Base-by-base conservation (phyloP, 208 protist species). In the Trypanosoma vivax region DNA sequence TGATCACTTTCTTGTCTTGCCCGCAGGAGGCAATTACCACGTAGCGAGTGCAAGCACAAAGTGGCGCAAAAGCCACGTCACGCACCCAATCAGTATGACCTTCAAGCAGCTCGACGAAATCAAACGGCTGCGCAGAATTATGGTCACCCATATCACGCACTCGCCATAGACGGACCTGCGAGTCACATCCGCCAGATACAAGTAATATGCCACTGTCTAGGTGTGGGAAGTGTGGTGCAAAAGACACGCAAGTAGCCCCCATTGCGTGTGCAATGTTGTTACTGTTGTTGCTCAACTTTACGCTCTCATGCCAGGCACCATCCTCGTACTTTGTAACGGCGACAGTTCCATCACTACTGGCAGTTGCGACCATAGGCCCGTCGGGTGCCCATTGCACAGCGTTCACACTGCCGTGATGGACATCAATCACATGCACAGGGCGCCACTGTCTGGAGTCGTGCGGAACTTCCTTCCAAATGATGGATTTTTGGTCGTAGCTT, bases 401-500 rank as follows among this genome's bases (percentile, higher is more conserved):
- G 51, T 96, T 90, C 21, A 88, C 82, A 52, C 75, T 88, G 25
- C 77, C 78, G 1, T 73, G 57, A 46, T 93, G 83, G 21, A 74
- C 63, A 43, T 86, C 75, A 46, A 88, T 64, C 18, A 93, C 74
- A 50, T 92, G 80, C 21, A 84, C 69, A 13, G 77, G 77, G 14
- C 33, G 38, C 79, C 84, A 84, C 34, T 64, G 57, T n/a, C 49
- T 52, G 25, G 65, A 68, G 5, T 48, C 55, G 16, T 75, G 58
- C 41, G 33, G 61, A 5, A 60, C 46, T 37, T 86, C 70, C 57
- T 96, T 96, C 96, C 96, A 99, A 19, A 99, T 79, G 48, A 99
- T 96, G n/a, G 97, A 90, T 41, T 81, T 88, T 30, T 93, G 69
- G 69, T 99, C 98, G 66, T 98, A 98, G n/a, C 89, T 88, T 48